Conservation (phyloP, 371 early-diverging fungal species). For the Mucor racemosus region DNA sequence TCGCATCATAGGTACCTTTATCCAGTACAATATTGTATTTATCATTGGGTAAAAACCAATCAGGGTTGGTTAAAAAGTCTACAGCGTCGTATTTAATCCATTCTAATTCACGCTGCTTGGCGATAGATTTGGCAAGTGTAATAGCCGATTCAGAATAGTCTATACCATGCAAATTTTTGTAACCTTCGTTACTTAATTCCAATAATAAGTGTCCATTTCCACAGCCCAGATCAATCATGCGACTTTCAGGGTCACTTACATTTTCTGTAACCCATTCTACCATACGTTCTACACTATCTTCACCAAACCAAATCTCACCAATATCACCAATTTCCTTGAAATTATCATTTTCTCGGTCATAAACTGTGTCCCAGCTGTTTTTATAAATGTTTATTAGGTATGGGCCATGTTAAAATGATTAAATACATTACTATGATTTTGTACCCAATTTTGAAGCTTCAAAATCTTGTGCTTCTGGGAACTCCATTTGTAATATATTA, state of each 20-base stretch:
- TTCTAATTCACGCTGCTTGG: constrained; percentile 48
- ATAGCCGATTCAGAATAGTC: constrained; percentile 87
- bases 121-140: constrained; percentile 64
- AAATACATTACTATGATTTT: constrained; percentile 67
- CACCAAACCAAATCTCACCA: constrained; percentile 93
- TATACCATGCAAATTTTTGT: constrained; percentile 75
- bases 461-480: constrained; percentile 56
- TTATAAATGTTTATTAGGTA: neutral
- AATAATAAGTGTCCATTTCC: constrained; percentile 92
- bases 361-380: constrained; percentile 82
- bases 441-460: constrained; percentile 79
- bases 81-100: constrained; percentile 60
- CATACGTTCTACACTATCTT: constrained; percentile 82
- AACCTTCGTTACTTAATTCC: constrained; percentile 71
- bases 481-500: constrained; percentile 20
- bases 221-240: constrained; percentile 86
- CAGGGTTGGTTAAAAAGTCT: constrained; percentile 64
- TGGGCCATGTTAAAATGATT: neutral
- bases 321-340: constrained; percentile 84
- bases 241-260: constrained; percentile 35
- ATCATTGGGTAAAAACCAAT: constrained; percentile 36
- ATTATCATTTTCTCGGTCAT: constrained; percentile 79
- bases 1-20: constrained; percentile 95
- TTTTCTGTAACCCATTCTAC: constrained; percentile 78
- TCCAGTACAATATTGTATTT: constrained; percentile 77